Conservation (phyloP, 2,329 filamentous ascomycete genomes). For the Zymoseptoria tritici region DNA sequence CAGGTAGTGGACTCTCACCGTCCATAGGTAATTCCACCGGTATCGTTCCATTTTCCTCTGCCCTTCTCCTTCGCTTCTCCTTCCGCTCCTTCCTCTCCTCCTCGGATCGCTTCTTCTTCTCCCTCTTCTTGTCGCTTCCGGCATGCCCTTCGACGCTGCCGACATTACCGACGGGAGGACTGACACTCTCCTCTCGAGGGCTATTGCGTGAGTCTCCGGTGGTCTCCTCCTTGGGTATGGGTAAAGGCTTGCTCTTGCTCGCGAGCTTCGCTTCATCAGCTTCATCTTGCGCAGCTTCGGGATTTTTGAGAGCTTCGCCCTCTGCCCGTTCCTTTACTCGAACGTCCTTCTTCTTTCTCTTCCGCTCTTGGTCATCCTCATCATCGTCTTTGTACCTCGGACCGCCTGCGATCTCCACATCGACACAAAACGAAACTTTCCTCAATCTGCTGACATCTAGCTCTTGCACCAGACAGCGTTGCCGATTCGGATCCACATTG, state of each 20-base stretch:
- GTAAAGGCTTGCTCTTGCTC: slow-evolving; percentile 27
- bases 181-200: slow-evolving; percentile 5
- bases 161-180: slow-evolving; percentile 12
- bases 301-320: slow-evolving; percentile 64
- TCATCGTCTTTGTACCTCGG: slow-evolving; percentile 64
- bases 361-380: slow-evolving; percentile 38
- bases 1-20: slow-evolving; percentile 44
- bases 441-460: slow-evolving; percentile 73
- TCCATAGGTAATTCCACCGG: slow-evolving; percentile 76
- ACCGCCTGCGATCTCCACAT: slow-evolving; percentile 90
- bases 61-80: slow-evolving; percentile 76
- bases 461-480: slow-evolving; percentile 71
- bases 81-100: slow-evolving; percentile 88
- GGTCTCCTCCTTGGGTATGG: slow-evolving; percentile 8
- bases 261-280: slow-evolving; percentile 29
- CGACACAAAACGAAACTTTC: slow-evolving; percentile 89
- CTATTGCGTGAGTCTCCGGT: not conserved
- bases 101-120: slow-evolving; percentile 93
- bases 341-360: slow-evolving; percentile 56
- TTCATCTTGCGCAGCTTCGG: slow-evolving; percentile 48
- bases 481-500: slow-evolving; percentile 74
- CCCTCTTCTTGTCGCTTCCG: slow-evolving; percentile 61
- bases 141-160: slow-evolving; percentile 17
- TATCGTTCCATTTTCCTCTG: slow-evolving; percentile 78
- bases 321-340: slow-evolving; percentile 61